Conservation (phyloP, 768 basidiomycete genomes). For the Mycena capillaripes region DNA sequence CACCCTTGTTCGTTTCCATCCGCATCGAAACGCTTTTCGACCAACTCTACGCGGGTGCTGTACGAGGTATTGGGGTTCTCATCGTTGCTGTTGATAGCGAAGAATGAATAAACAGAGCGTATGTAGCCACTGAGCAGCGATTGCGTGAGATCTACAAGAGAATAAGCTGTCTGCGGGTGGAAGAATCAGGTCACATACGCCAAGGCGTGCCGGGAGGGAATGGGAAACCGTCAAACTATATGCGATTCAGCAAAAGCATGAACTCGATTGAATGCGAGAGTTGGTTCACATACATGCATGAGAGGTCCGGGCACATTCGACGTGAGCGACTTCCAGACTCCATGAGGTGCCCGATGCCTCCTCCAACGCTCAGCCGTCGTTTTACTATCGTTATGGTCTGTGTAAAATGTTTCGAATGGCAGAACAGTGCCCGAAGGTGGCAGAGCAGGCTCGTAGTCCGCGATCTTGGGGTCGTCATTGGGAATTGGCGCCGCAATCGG, state of each 20-base stretch:
- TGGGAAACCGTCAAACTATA: constrained; percentile 48
- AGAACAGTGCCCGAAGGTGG: constrained; percentile 49
- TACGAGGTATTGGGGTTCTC: constrained; percentile 53
- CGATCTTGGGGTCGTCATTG: constrained; percentile 46
- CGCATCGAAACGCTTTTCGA: constrained; percentile 53
- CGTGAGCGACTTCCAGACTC: constrained; percentile 51
- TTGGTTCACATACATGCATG: constrained; percentile 39
- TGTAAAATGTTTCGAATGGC: constrained; percentile 43
- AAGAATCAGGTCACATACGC: constrained; percentile 42
- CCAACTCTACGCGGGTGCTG: constrained; percentile 63
- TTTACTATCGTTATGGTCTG: constrained; percentile 30
- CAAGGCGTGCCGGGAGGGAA: constrained; percentile 51
- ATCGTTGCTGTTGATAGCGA: constrained; percentile 59
- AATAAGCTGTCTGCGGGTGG: not conserved
- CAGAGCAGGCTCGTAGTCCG: constrained; percentile 52
- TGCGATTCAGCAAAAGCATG: constrained; percentile 28
- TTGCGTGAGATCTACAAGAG: constrained; percentile 53
- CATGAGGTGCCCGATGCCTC: constrained; percentile 53
- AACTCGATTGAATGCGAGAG: not conserved
- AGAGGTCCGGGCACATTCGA: constrained; percentile 57
- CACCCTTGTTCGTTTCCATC: constrained; percentile 50
- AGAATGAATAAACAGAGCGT: constrained; percentile 57
- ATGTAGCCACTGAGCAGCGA: constrained; percentile 53
- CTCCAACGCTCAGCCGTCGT: constrained; percentile 41
- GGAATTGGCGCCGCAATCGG: constrained; percentile 52